phyloP scores from a whole-genome alignment of 768 basidiomycete species.

The Podaxis sp. region DNA sequence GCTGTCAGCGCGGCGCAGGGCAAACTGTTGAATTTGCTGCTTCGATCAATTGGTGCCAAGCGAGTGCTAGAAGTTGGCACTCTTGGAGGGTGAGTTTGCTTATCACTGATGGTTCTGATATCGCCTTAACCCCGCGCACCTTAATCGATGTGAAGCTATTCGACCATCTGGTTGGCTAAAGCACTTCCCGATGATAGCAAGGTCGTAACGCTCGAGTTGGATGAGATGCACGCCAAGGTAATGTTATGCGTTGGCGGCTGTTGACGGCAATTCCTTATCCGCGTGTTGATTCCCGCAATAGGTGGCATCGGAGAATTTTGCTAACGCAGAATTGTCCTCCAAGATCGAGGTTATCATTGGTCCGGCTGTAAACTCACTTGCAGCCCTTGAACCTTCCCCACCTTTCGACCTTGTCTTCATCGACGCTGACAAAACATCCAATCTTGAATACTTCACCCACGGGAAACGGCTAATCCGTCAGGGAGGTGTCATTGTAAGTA shows the following conservation, averaged over 20 bases:
- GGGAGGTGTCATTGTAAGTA: conserved; percentile 61
- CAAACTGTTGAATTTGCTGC: conserved; percentile 55
- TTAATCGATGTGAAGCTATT: conserved; percentile 31
- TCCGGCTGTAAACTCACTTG: conserved; percentile 50
- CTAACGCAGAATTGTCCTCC: conserved; percentile 46
- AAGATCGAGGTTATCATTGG: conserved; percentile 54
- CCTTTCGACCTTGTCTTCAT: conserved; percentile 72
- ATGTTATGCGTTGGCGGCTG: neutral
- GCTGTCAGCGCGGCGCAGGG: conserved; percentile 55
- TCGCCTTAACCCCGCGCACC: neutral
- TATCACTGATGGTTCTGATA: neutral
- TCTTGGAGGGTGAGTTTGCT: conserved; percentile 52
- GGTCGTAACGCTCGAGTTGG: conserved; percentile 48
- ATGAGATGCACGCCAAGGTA: conserved; percentile 46
- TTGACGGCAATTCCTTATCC: neutral
- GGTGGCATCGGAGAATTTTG: conserved; percentile 61
- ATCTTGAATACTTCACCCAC: conserved; percentile 55
- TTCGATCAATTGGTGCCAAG: conserved; percentile 51
- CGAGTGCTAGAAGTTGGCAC: conserved; percentile 66
- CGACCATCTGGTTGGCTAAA: conserved; percentile 43
- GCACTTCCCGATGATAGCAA: conserved; percentile 52
- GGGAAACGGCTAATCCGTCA: conserved; percentile 58
- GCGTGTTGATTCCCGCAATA: conserved; percentile 21
- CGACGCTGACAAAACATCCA: conserved; percentile 66
- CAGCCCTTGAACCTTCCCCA: conserved; percentile 42